A percentile compares a stretch with the other conserved stretches of the same genome.
Evolutionary conservation across 1,284 basidiomycete species (phyloP).

Genomic region (Mycena citricolor): DNA sequence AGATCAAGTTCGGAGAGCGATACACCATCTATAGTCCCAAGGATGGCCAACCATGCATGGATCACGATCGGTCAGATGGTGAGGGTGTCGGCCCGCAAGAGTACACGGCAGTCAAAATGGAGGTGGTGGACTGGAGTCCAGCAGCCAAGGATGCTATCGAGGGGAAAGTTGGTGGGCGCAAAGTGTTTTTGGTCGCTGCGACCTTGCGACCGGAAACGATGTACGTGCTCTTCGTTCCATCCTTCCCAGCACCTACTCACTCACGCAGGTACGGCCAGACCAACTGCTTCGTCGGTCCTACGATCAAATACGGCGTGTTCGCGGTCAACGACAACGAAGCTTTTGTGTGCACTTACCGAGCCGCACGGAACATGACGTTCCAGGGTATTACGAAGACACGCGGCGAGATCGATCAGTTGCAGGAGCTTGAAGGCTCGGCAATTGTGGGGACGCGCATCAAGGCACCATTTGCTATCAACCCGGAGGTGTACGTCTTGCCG

Average conservation of each 20-base stretch:
- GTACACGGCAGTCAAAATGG: constrained; percentile 96
- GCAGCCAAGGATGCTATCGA: constrained; percentile 64
- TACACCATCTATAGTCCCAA: constrained; percentile 99
- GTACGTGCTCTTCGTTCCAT: constrained; percentile 41
- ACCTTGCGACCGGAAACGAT: constrained; percentile 98
- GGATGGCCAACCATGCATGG: constrained; percentile 99
- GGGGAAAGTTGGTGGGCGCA: constrained; percentile 72
- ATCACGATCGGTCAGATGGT: constrained; percentile 96
- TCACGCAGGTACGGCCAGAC: constrained; percentile 89
- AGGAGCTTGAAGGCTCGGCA: constrained; percentile 75
- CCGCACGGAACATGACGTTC: constrained; percentile 97
- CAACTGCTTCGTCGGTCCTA: constrained; percentile 94
- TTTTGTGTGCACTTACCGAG: constrained; percentile 87
- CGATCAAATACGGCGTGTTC: constrained; percentile 92
- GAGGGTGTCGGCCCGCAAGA: constrained; percentile 96
- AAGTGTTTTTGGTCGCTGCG: constrained; percentile 91
- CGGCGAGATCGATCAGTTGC: constrained; percentile 72
- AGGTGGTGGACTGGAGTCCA: constrained; percentile 80
- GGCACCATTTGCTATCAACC: constrained; percentile 82
- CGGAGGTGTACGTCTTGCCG: constrained; percentile 92
- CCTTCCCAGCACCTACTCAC: constrained; percentile 17
- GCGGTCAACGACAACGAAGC: constrained; percentile 85
- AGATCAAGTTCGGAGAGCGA: constrained; percentile 97
- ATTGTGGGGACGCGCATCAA: constrained; percentile 90
- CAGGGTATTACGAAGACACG: constrained; percentile 78